phyloP scores from a whole-genome alignment of 148 eudicot genomes.

The Tetragonia tetragonoides region DNA sequence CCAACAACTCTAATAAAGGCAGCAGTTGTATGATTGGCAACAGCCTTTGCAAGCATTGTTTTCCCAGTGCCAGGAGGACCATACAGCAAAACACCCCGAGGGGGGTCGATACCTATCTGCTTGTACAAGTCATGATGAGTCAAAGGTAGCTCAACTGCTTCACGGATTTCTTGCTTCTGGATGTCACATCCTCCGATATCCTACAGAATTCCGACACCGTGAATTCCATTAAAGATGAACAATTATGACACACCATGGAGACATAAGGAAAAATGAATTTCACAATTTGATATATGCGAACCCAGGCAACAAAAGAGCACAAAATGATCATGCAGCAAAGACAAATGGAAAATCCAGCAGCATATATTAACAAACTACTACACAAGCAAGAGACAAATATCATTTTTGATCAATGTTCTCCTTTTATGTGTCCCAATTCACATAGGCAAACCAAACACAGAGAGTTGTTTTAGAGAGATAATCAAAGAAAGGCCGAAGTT shows the following conservation, averaged over 20 bases:
- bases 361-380: neutral
- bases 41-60: constrained; percentile 97
- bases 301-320: neutral
- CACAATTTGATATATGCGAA: neutral
- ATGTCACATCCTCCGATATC: constrained; percentile 98
- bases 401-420: neutral
- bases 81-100: constrained; percentile 87
- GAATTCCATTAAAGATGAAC: neutral
- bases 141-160: constrained; percentile 92
- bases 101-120: constrained; percentile 92
- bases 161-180: constrained; percentile 95
- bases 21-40: constrained; percentile 90
- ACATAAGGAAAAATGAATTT: neutral
- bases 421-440: neutral
- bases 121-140: constrained; percentile 91
- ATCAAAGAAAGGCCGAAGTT: no score
- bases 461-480: no score
- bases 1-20: constrained; percentile 94
- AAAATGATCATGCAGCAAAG: neutral
- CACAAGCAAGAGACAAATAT: no score
- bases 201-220: constrained; percentile 30
- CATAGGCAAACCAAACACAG: no score
- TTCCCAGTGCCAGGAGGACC: constrained; percentile 97
- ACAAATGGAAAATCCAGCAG: neutral
- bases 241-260: neutral